phyloP scores from a whole-genome alignment of 352 stramenopile genomes.

The Peronosclerospora sorghi region DNA sequence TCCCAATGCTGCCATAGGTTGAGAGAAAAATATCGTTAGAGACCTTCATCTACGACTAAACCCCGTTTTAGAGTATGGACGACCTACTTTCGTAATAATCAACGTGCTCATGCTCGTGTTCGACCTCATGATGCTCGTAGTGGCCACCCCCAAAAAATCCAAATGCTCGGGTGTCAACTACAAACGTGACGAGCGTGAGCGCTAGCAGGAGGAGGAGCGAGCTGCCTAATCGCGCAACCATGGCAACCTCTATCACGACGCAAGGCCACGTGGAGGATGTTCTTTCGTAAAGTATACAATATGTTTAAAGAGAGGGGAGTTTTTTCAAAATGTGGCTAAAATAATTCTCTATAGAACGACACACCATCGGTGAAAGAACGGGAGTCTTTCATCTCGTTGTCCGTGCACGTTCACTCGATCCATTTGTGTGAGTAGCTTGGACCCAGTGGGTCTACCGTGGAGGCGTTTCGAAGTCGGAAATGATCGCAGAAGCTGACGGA shows the following conservation, averaged over 20 bases:
- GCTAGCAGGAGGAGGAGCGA: slow-evolving; percentile 18
- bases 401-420: slow-evolving; percentile 47
- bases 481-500: slow-evolving; percentile 38
- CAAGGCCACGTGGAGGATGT: slow-evolving; percentile 20
- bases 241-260: slow-evolving; percentile 6
- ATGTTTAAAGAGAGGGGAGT: slow-evolving; percentile 1
- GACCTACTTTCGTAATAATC: slow-evolving; percentile 66
- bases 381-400: slow-evolving; percentile 36
- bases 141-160: slow-evolving; percentile 37
- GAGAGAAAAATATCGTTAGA: background rate
- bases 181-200: slow-evolving; percentile 22
- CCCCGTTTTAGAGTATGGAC: slow-evolving; percentile 1
- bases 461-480: slow-evolving; percentile 30
- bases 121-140: slow-evolving; percentile 37
- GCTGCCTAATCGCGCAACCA: slow-evolving; percentile 17
- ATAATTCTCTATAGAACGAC: slow-evolving; percentile 35
- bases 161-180: slow-evolving; percentile 25
- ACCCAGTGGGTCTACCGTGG: slow-evolving; percentile 37
- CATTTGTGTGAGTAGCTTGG: slow-evolving; percentile 29
- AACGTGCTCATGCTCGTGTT: slow-evolving; percentile 35
- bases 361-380: slow-evolving; percentile 64
- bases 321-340: background rate
- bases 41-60: slow-evolving; percentile 1
- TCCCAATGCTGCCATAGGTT: slow-evolving; percentile 32
- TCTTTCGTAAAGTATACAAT: background rate